Evolutionary conservation across 2,329 filamentous ascomycete species (phyloP), one percentile per base, ranked within the genome.

Genomic region (Mollisiaceae sp.): DNA sequence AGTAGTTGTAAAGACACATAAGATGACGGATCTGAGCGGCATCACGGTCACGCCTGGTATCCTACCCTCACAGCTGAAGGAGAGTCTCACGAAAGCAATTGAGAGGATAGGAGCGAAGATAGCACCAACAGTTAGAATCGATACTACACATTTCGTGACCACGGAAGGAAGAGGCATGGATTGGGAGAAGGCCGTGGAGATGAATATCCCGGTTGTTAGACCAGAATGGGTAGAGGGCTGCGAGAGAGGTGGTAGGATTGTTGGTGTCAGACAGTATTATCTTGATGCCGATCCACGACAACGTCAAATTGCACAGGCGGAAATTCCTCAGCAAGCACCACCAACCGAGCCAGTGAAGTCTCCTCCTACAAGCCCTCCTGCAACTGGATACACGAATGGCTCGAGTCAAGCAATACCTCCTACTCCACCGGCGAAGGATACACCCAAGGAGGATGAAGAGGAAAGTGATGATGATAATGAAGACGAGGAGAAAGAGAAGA

Each of bases 161-260:
- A 97, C 93, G 11, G 95, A 99, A 78, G 94, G 94, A 36, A 84
- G 94, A 63, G 95, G 95, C 38, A 85, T 91, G 59, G 86, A 90
- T 14, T 99, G 95, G 95, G 95, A 99, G 80, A 96, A 95, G 82
- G 95, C 95, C 0, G 90, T 94, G 36, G 94, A 98, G 82, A 96
- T 94, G 87, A 99, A 98, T 78, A 97, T 99, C 62, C 95, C 95
- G 8, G 93, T 99, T 12, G 95, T 99, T 24, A 87, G 95, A 45
- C 95, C 95, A 22, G 95, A 99, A 78, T 99, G 95, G 95, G 87
- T 99, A 36, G 91, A 97, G 73, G 94, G 93, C n/a, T 99, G 95
- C 77, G 94, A 98, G 80, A 86, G 91, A 71, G 94, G 92, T 77
- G 94, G 94, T 54, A 88, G 93, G 66, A 97, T 99, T 69, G 90